phyloP scores from a whole-genome alignment of 192 early-diverging fungal species.

The Podila epicladia region DNA sequence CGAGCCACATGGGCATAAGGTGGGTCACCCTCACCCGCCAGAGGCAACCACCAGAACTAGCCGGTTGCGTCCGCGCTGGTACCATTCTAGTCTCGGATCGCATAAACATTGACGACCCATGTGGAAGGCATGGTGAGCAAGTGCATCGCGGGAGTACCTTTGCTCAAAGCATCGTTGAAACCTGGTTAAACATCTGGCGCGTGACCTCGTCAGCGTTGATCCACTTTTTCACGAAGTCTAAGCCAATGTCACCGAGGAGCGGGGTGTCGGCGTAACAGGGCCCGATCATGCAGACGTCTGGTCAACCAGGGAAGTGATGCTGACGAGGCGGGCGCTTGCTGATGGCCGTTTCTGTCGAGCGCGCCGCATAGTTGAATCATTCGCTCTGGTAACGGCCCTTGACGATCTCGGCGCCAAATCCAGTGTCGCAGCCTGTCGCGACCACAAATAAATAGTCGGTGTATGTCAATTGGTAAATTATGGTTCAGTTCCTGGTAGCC shows the following conservation, averaged over 20 bases:
- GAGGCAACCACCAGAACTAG: conserved; percentile 46
- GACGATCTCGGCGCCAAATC: conserved; percentile 43
- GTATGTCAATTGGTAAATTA: conserved; percentile 14
- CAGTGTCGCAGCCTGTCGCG: conserved; percentile 45
- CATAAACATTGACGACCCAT: no score
- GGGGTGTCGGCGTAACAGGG: conserved; percentile 43
- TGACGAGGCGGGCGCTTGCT: conserved; percentile 46
- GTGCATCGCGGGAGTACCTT: conserved; percentile 7
- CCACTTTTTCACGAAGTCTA: conserved; percentile 19
- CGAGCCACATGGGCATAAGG: no score
- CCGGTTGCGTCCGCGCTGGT: conserved; percentile 16
- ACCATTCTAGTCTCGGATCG: no score
- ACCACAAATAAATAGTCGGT: conserved; percentile 24
- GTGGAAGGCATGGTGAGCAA: conserved; percentile 40
- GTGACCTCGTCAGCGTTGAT: conserved; percentile 3
- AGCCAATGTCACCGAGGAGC: conserved; percentile 11
- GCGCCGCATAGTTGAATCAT: conserved; percentile 33
- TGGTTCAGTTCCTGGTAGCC: no score
- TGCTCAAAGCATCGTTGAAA: conserved; percentile 17
- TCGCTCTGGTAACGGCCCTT: conserved; percentile 25
- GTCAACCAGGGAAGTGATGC: conserved; percentile 51
- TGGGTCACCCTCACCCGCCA: no score
- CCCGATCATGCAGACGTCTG: conserved; percentile 49
- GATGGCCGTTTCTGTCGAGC: conserved; percentile 28
- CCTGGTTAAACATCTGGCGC: conserved; percentile 29